A percentile compares a stretch with the other conserved stretches of the same genome.
phyloP scores from a whole-genome alignment of 176 grass and related monocot genomes.

The Urochloa ruziziensis region DNA sequence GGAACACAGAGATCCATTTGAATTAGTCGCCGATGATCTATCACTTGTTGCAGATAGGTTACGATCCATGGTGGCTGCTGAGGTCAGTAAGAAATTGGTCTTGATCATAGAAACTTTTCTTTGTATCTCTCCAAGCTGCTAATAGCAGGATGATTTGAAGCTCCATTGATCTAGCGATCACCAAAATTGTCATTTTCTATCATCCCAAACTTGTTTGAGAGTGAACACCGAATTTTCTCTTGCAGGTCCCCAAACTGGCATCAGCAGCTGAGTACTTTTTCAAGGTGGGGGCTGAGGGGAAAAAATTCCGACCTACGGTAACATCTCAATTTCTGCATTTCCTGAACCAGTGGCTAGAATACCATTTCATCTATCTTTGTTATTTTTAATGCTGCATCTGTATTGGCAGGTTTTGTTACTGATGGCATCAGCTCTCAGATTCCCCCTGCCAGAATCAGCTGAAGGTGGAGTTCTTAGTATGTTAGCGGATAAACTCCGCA shows the following conservation, averaged over 20 bases:
- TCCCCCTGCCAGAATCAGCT: constrained; percentile 54
- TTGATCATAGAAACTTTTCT: neutral
- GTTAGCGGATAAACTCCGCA: constrained; percentile 60
- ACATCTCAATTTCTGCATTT: constrained; percentile 12
- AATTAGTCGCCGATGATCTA: constrained; percentile 83
- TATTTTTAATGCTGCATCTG: constrained; percentile 10
- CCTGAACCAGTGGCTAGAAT: neutral
- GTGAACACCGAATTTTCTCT: neutral
- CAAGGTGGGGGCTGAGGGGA: constrained; percentile 81
- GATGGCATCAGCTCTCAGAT: constrained; percentile 94
- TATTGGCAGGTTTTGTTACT: constrained; percentile 74
- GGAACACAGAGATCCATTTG: constrained; percentile 76
- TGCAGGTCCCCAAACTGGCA: constrained; percentile 90
- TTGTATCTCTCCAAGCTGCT: neutral
- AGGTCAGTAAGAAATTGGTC: constrained; percentile 41
- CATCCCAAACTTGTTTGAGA: neutral
- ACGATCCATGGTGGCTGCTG: constrained; percentile 83
- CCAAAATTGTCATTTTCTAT: neutral
- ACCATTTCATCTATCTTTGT: neutral
- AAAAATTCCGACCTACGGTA: constrained; percentile 97
- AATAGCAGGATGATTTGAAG: neutral
- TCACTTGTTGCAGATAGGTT: constrained; percentile 80
- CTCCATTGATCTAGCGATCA: constrained; percentile 2
- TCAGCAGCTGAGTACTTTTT: constrained; percentile 97
- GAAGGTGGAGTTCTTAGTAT: constrained; percentile 59